Conservation (phyloP, 176 grass and related monocot species). For the Chrysopogon serrulatus region DNA sequence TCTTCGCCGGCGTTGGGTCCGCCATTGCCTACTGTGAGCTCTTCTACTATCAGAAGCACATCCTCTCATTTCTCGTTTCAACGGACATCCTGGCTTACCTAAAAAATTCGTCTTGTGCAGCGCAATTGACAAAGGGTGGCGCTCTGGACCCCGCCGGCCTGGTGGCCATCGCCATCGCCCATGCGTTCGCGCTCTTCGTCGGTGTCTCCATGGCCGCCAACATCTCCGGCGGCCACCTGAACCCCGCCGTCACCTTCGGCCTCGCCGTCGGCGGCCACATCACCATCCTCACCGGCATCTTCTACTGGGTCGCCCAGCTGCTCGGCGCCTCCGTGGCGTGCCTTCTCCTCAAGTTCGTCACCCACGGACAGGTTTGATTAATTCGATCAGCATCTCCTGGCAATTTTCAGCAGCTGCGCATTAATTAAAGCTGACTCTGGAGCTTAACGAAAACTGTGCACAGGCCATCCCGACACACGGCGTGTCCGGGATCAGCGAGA, state of each 20-base stretch:
- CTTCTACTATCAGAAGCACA: neutral
- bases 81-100: too few relatives aligned
- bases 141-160: slow-evolving; percentile 72
- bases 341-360: slow-evolving; percentile 76
- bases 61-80: neutral
- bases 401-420: too few relatives aligned
- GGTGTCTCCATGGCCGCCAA: slow-evolving; percentile 82
- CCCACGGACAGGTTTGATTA: slow-evolving; percentile 53
- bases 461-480: slow-evolving; percentile 73
- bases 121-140: slow-evolving; percentile 50
- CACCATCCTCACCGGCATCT: slow-evolving; percentile 84
- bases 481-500: slow-evolving; percentile 62
- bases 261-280: slow-evolving; percentile 81
- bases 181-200: slow-evolving; percentile 81
- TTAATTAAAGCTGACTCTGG: too few relatives aligned
- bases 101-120: neutral
- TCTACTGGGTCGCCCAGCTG: slow-evolving; percentile 85
- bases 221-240: slow-evolving; percentile 89
- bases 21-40: slow-evolving; percentile 75
- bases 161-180: slow-evolving; percentile 71
- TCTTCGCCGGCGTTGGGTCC: slow-evolving; percentile 88
- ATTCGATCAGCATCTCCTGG: neutral
- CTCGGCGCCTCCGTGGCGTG: slow-evolving; percentile 74
- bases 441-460: too few relatives aligned
- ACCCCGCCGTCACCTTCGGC: slow-evolving; percentile 88